Conservation (phyloP, 2,329 filamentous ascomycete species). For the Sclerotinia spermophila region DNA sequence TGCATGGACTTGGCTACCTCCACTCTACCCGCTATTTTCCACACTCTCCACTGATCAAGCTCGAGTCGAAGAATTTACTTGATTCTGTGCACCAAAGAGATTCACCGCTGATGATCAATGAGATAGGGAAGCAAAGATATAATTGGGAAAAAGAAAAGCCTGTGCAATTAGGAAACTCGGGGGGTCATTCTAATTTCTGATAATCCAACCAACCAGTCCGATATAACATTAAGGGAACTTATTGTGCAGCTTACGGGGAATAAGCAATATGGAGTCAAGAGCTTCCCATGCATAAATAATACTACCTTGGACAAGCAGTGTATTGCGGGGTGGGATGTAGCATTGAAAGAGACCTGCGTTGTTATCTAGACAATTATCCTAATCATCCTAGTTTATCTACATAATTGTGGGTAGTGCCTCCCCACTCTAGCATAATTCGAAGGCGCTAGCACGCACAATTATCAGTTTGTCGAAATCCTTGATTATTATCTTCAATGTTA, state of each 20-base stretch:
- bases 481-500: neutral
- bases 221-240: neutral
- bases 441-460: too few relatives aligned
- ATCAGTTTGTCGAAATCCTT: neutral
- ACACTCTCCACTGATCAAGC: constrained; percentile 1
- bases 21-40: neutral
- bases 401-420: too few relatives aligned
- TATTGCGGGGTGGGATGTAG: constrained; percentile 14
- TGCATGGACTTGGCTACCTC: constrained; percentile 9
- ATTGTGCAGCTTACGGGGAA: neutral
- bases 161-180: neutral
- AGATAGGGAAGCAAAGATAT: neutral
- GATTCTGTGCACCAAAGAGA: neutral
- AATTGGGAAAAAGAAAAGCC: neutral
- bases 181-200: neutral
- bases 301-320: neutral
- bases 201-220: neutral
- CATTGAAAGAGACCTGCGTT: neutral
- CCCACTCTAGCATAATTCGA: too few relatives aligned
- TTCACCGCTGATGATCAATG: neutral
- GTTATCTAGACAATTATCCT: neutral
- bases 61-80: neutral
- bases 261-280: neutral
- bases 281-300: neutral
- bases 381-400: constrained; percentile 7